Conservation (phyloP, 2,329 filamentous ascomycete genomes). For the Cyphellophora europaea region DNA sequence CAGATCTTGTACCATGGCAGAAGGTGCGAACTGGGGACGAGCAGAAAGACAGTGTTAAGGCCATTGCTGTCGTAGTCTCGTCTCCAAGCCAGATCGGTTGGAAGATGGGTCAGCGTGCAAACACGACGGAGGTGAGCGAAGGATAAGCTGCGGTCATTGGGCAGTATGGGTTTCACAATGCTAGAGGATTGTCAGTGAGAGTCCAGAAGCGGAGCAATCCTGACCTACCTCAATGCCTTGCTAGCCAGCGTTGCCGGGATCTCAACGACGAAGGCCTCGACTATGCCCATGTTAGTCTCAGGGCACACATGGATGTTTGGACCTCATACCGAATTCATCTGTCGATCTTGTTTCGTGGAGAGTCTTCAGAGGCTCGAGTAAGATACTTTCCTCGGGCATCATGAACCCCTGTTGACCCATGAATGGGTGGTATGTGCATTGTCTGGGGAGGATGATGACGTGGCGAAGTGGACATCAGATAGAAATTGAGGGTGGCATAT, state of each 20-base stretch:
- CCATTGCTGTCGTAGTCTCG: constrained; percentile 17
- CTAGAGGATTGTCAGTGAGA: constrained; percentile 5
- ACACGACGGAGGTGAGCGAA: constrained; percentile 19
- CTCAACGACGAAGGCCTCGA: constrained; percentile 33
- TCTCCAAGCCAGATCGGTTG: constrained; percentile 16
- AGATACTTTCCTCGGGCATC: constrained; percentile 11
- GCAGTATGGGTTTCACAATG: constrained; percentile 24
- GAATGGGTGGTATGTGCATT: too few species aligned
- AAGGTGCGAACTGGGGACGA: constrained; percentile 32
- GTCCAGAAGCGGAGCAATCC: not conserved
- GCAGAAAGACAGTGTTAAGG: constrained; percentile 28
- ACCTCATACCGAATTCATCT: constrained; percentile 30
- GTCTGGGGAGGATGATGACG: too few species aligned
- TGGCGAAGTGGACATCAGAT: too few species aligned
- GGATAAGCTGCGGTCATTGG: constrained; percentile 29
- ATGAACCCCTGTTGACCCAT: too few species aligned
- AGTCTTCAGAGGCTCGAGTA: constrained; percentile 30
- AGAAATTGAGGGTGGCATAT: too few species aligned
- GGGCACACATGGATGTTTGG: not conserved
- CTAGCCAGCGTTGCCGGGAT: constrained; percentile 34
- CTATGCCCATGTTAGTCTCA: constrained; percentile 21
- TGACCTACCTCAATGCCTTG: constrained; percentile 33
- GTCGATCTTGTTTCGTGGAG: constrained; percentile 32
- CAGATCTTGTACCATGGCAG: constrained; percentile 19
- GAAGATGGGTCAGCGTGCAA: constrained; percentile 16